Evolutionary conservation across 2,329 filamentous ascomycete species (phyloP).

Genomic region (Colletotrichum zoysiae): DNA sequence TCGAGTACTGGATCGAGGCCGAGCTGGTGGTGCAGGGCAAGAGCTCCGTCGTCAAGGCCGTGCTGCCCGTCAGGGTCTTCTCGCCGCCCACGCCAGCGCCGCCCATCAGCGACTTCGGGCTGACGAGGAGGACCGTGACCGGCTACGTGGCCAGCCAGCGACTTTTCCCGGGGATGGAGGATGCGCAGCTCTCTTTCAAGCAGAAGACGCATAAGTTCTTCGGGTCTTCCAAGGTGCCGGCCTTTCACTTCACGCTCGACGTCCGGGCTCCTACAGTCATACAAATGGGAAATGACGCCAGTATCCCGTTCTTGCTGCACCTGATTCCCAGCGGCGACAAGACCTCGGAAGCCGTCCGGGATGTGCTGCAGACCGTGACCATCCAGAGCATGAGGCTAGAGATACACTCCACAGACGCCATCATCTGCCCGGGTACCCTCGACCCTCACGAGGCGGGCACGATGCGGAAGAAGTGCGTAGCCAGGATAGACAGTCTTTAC

Average conservation of each 20-base stretch:
- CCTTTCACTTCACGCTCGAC: conserved; percentile 46
- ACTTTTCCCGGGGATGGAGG: conserved; percentile 49
- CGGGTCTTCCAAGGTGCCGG: conserved; percentile 50
- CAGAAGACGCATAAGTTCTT: conserved; percentile 52
- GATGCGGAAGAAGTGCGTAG: conserved; percentile 17
- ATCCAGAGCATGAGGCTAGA: conserved; percentile 42
- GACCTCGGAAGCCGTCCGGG: conserved; percentile 41
- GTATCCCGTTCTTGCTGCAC: conserved; percentile 44
- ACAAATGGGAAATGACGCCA: conserved; percentile 47
- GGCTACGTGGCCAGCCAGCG: conserved; percentile 43
- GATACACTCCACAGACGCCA: conserved; percentile 38
- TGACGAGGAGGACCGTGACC: neutral
- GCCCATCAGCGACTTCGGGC: conserved; percentile 41
- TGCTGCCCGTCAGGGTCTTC: conserved; percentile 45
- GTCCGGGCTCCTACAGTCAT: conserved; percentile 47
- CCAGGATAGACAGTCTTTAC: neutral
- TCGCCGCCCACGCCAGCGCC: conserved; percentile 32
- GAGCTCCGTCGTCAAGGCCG: conserved; percentile 31
- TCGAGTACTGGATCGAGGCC: conserved; percentile 54
- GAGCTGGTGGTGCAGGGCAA: conserved; percentile 42
- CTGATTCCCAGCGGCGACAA: conserved; percentile 35
- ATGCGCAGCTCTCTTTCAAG: conserved; percentile 48
- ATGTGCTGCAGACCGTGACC: conserved; percentile 36
- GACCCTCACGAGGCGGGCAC: conserved; percentile 14
- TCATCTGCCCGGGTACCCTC: conserved; percentile 40